A percentile compares a stretch with the other conserved stretches of the same genome.
Conservation (phyloP, 1,284 basidiomycete genomes). For the Puccinia triticina region DNA sequence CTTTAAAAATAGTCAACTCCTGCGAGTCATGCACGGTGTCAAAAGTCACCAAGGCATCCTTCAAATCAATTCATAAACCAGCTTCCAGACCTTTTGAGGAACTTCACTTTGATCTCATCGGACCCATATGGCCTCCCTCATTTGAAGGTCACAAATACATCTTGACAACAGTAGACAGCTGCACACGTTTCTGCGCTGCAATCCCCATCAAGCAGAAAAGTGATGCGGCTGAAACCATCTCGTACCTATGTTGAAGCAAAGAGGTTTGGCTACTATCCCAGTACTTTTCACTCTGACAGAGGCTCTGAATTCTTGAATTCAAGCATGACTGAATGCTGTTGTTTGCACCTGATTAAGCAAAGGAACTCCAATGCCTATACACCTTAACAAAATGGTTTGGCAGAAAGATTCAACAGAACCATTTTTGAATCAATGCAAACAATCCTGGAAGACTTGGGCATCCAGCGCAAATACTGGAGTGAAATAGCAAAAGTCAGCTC, state of each 20-base stretch:
- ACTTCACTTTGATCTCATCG: conserved; percentile 1
- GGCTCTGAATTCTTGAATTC: neutral
- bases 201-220: too few relatives aligned
- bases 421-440: neutral
- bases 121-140: neutral
- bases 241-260: neutral
- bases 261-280: neutral
- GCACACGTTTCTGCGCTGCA: too few relatives aligned
- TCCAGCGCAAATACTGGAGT: neutral
- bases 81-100: neutral
- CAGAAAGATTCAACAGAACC: neutral
- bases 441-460: neutral
- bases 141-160: neutral
- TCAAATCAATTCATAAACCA: neutral
- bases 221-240: neutral
- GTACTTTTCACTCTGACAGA: neutral
- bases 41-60: neutral
- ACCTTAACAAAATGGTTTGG: neutral
- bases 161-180: neutral
- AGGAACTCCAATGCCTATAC: neutral
- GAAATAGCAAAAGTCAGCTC: neutral
- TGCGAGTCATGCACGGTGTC: neutral
- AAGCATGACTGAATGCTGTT: neutral
- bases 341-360: neutral
- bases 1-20: neutral